Evolutionary conservation across 2,329 filamentous ascomycete species (phyloP).

Genomic region (Exophiala aquamarina): DNA sequence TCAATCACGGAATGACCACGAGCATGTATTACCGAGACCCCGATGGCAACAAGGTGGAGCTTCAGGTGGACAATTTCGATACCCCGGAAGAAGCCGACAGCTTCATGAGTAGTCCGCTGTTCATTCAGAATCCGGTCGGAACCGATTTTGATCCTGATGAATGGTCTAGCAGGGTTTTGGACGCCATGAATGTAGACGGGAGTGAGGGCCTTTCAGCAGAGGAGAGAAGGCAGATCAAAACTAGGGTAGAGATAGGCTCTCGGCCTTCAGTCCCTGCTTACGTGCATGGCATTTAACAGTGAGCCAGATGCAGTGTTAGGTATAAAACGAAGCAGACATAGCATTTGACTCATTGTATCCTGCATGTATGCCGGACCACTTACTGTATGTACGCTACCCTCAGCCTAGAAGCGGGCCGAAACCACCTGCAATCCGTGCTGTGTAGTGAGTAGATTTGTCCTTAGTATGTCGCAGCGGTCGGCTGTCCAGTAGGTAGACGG

Average conservation of each 20-base stretch:
- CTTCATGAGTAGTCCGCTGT: conserved; percentile 9
- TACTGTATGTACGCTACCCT: no score
- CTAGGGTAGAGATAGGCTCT: conserved; percentile 10
- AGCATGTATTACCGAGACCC: conserved; percentile 52
- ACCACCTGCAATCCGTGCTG: no score
- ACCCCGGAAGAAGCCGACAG: conserved; percentile 8
- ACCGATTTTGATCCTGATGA: conserved; percentile 16
- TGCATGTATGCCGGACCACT: no score
- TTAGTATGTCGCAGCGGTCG: no score
- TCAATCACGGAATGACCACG: conserved; percentile 51
- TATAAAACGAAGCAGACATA: no score
- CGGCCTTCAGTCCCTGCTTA: conserved; percentile 20
- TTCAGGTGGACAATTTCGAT: conserved; percentile 46
- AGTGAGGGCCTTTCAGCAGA: conserved; percentile 5
- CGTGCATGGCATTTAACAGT: no score
- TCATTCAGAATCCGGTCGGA: conserved; percentile 14
- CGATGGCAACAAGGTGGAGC: conserved; percentile 51
- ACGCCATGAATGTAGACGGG: neutral
- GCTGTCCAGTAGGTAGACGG: no score
- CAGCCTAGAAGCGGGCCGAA: no score
- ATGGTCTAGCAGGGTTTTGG: conserved; percentile 6
- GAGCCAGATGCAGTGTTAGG: no score
- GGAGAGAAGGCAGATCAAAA: conserved; percentile 6
- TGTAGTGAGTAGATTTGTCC: no score
- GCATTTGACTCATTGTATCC: no score